A percentile compares a stretch with the other conserved stretches of the same genome.
These are phyloP conservation scores for Leptographium galeiforme DNA, from an alignment of 2,329 filamentous ascomycete genomes.

Conservation along the genomic window DNA sequence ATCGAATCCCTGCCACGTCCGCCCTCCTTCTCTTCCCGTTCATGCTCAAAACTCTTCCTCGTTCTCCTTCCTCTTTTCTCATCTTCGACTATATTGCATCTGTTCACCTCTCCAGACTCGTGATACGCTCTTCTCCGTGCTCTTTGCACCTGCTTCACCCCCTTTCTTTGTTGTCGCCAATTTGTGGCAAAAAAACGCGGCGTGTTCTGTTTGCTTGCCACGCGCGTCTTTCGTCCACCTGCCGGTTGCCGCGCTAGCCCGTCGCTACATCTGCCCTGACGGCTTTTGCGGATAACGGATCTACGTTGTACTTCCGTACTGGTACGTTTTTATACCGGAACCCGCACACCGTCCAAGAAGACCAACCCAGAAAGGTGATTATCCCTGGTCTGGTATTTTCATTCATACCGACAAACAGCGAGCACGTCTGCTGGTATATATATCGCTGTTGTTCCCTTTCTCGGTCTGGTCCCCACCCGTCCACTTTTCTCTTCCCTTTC, in stretches of 20 bases:
- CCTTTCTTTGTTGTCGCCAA: not conserved
- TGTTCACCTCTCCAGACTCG: not conserved
- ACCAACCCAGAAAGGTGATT: not conserved
- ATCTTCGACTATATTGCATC: not conserved
- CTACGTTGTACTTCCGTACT: not conserved
- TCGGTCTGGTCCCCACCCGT: slow-evolving; percentile 7
- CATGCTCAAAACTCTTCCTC: not conserved
- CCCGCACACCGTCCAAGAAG: not conserved
- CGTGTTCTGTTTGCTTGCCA: not conserved
- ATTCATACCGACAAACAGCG: not conserved
- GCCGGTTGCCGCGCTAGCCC: not conserved
- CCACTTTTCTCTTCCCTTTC: slow-evolving; percentile 8
- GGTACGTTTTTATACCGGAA: slow-evolving; percentile 1
- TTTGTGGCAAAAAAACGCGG: not conserved
- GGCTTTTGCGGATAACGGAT: slow-evolving; percentile 1
- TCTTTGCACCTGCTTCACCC: not conserved
- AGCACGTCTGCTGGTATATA: slow-evolving; percentile 3
- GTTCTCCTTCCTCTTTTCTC: not conserved
- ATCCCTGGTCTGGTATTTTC: not conserved
- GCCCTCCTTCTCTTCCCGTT: not conserved
- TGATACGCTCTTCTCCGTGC: not conserved
- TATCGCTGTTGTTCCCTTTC: slow-evolving; percentile 7
- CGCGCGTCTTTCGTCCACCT: not conserved
- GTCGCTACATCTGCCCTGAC: not conserved
- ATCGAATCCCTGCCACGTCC: slow-evolving; percentile 1